Conservation (phyloP, 768 basidiomycete genomes). For the Trametes maxima region DNA sequence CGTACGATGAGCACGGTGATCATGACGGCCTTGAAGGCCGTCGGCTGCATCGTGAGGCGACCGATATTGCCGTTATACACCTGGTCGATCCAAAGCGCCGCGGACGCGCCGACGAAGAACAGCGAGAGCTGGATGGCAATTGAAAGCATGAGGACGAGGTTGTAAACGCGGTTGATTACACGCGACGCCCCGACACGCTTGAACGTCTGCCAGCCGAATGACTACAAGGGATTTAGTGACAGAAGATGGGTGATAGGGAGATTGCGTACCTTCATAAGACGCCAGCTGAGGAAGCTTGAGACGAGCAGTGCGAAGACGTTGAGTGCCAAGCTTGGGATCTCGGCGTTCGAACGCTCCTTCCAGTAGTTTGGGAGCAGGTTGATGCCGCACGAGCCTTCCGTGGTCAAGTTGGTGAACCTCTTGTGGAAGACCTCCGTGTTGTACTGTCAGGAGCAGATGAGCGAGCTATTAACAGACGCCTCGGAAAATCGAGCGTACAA, state of each 20-base stretch:
- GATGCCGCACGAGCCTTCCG: constrained; percentile 62
- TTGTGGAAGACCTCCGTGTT: constrained; percentile 59
- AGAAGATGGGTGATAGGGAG: neutral
- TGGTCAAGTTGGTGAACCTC: constrained; percentile 58
- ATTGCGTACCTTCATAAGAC: constrained; percentile 61
- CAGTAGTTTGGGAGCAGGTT: constrained; percentile 69
- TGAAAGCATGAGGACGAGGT: constrained; percentile 66
- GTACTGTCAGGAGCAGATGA: neutral
- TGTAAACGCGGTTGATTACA: constrained; percentile 75
- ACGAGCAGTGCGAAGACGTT: constrained; percentile 62
- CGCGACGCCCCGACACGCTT: constrained; percentile 80
- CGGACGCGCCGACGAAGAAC: constrained; percentile 74
- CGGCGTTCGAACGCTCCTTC: constrained; percentile 57
- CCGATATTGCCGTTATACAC: constrained; percentile 68
- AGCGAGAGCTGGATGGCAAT: constrained; percentile 74
- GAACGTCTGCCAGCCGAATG: constrained; percentile 88
- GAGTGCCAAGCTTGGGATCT: constrained; percentile 63
- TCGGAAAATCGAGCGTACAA: constrained; percentile 32
- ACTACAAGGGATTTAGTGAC: constrained; percentile 36
- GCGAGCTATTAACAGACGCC: neutral
- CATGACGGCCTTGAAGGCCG: constrained; percentile 56
- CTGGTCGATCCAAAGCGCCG: constrained; percentile 78
- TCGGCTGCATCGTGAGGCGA: constrained; percentile 46
- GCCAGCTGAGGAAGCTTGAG: constrained; percentile 71
- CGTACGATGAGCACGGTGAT: constrained; percentile 63